A percentile compares a stretch with the other conserved stretches of the same genome.
These are phyloP conservation scores for Gypsophila paniculata DNA, from an alignment of 179 eudicot species.

Conservation along the genomic window DNA sequence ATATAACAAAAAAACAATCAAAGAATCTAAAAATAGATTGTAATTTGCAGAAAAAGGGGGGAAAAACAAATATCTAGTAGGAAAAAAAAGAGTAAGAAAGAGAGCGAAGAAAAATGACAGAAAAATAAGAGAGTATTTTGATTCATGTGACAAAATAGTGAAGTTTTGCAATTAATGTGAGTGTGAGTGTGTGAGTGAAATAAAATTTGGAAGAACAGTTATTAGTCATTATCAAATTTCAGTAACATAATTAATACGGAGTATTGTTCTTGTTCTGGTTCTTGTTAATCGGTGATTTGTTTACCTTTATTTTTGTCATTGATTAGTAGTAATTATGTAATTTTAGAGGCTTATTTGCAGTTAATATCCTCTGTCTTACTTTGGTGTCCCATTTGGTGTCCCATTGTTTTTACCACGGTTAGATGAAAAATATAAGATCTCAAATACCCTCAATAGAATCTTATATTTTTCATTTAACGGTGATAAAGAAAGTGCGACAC, in stretches of 20 bases:
- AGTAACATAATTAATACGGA: not conserved
- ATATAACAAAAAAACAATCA: not conserved
- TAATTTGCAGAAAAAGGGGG: slow-evolving; percentile 14
- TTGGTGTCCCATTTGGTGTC: too few relatives aligned
- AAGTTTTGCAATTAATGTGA: not conserved
- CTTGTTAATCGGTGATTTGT: too few relatives aligned
- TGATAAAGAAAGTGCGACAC: too few relatives aligned
- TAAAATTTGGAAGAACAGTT: slow-evolving; percentile 24
- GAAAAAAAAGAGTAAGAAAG: not conserved
- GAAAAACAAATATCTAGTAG: slow-evolving; percentile 1
- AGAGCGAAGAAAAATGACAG: not conserved
- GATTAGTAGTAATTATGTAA: not conserved
- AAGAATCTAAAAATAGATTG: not conserved
- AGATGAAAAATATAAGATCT: too few relatives aligned
- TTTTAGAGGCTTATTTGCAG: too few relatives aligned
- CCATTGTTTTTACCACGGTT: too few relatives aligned
- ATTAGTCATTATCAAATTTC: slow-evolving; percentile 25
- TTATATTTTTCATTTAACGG: too few relatives aligned
- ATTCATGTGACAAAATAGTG: slow-evolving; percentile 32
- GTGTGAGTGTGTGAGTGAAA: not conserved
- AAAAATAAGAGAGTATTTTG: not conserved
- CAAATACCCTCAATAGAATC: too few relatives aligned
- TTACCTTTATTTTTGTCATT: not conserved
- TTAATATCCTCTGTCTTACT: too few relatives aligned
- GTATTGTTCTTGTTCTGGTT: too few relatives aligned